Evolutionary conservation across 495 filamentous ascomycete genomes (phyloP).

Genomic region (Bacidia gigantensis): DNA sequence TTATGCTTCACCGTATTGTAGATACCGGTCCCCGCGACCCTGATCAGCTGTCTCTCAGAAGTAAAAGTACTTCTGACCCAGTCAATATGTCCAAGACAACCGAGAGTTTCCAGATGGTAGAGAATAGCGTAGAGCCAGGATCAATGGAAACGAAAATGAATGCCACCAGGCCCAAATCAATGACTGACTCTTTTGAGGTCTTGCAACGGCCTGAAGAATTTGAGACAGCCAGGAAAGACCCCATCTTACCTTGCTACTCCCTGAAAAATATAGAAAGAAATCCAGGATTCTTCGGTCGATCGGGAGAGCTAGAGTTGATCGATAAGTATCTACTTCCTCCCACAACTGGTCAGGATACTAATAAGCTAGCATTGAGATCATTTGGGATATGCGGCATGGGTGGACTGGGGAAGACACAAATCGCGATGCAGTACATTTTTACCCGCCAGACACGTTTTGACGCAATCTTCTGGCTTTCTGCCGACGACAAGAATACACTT

Average conservation of each 20-base stretch:
- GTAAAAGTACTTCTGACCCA: no score
- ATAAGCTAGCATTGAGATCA: neutral
- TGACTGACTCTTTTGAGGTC: no score
- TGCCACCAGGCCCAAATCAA: no score
- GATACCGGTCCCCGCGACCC: no score
- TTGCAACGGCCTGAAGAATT: no score
- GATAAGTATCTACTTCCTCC: neutral
- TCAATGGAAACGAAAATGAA: no score
- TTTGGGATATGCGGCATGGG: slow-evolving; percentile 28
- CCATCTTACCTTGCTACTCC: neutral
- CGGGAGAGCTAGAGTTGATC: neutral
- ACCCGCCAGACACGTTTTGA: slow-evolving; percentile 22
- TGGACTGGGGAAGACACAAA: slow-evolving; percentile 30
- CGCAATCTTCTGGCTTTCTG: slow-evolving; percentile 30
- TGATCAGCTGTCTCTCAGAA: no score
- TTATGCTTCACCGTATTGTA: no score
- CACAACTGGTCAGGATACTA: neutral
- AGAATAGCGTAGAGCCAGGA: no score
- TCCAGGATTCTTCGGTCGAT: neutral
- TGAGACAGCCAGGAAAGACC: no score
- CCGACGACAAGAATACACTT: slow-evolving; percentile 24
- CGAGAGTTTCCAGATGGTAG: no score
- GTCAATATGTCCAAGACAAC: no score
- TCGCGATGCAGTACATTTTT: slow-evolving; percentile 24
- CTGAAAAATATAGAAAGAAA: neutral